Evolutionary conservation across 2,329 filamentous ascomycete species (phyloP), one percentile per base, ranked within the genome.

Genomic region (Trichoderma harzianum): DNA sequence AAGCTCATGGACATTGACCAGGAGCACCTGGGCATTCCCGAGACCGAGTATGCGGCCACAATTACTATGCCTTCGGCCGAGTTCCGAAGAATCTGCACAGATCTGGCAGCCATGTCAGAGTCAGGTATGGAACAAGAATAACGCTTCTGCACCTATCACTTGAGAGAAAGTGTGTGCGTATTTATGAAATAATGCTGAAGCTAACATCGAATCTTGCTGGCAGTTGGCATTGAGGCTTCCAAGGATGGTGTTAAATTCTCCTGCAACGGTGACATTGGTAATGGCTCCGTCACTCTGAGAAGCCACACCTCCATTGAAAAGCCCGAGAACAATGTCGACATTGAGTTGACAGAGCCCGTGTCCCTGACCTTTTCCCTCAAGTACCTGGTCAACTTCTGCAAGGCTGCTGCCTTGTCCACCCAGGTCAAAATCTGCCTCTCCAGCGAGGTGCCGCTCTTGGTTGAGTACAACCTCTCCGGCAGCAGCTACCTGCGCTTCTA

Each of bases 1-100:
- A 99, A 99, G 89, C 91, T 99, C 82, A 99, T 99, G 96, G 96
- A 99, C 82, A 99, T 99, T 83, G 96, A 99, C 84, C 97, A 99
- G 86, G 96, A 99, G 88, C 96, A 99, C 83, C 86, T 99, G 84
- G 96, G 96, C 74, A 99, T 99, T 78, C 96, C 96, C 18, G 95
- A 99, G 78, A 99, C 97, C n/a, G 96, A 99, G 79, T 99, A 99
- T 80, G 92, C 94, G 51, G 93, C 96, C 62, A 96, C 93, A 21
- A 93, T 99, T 75, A 86, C 89, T 69, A 94, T 99, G 93, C 95
- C 96, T 16, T 90, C 93, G 39, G 82, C 86, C 62, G 96, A 99
- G 84, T 98, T 99, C 84, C 92, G 93, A 84, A 92, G 95, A 78
- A 99, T 99, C 83, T 97, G 94, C 85, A 91, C 93, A 75, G 97